Evolutionary conservation across 306 rosid genomes (phyloP), one percentile per base, ranked within the genome.

Genomic region (Vicia villosa): DNA sequence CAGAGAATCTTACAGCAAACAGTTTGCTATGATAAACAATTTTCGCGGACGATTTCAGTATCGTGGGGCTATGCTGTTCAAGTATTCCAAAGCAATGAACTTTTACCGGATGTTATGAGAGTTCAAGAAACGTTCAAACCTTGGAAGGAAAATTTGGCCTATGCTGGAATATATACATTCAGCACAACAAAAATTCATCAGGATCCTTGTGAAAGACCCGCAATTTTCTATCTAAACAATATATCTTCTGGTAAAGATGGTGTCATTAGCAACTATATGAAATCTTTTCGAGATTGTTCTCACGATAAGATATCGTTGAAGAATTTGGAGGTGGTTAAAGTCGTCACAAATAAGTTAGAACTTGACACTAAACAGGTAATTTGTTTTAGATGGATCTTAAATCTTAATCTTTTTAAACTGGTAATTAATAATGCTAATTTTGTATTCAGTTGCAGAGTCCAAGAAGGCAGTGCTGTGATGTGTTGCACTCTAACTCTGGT

Each of bases 1-100:
- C 87, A 83, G 17, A 83, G 98, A 66, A 60, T 83, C 13, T 59
- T 92, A 42, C 98, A 90, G 6, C 96, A 85, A 66, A 74, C 89
- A 6, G 81, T 92, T 14, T 92, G 98, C 75, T 89, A 89, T n/a
- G 89, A 92, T 14, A 84, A 45, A 36, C 67, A 72, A 74, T 85
- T 74, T 55, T 71, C 85, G 5, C 84, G 88, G 86, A 93, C 98
- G 1, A 34, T 93, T 59, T 78, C 84, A 0, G 91, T 93, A 20
- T 86, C 98, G 38, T 93, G 98, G 97, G 97, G 98, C 11, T 93
- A 90, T 65, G 90, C 91, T 15, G 85, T 93, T 68, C 97, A 88
- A 62, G 74, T 93, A 36, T 80, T 73, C 65, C 81, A 74, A 14
- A 70, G 71, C 58, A 85, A 86, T 6, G 12, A 79, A 14, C 63